Base-by-base conservation (phyloP, 371 early-diverging fungal species). In the Mortierella sp. region DNA sequence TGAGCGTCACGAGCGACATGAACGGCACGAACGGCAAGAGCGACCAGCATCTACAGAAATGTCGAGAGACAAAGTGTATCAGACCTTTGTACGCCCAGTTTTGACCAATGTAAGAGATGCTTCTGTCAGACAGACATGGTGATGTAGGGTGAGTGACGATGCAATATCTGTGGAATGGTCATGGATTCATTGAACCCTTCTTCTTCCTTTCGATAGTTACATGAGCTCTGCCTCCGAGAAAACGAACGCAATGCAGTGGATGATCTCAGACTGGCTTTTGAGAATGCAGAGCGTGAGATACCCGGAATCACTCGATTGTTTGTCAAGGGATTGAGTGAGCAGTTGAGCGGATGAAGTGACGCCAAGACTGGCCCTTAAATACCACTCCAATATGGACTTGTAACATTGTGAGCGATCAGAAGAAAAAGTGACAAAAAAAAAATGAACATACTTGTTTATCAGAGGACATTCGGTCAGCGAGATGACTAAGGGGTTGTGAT, bases 271-370 rank as follows among this genome's bases (percentile, higher is more conserved):
- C 71, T 82, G 63, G 83, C 89, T n/a, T 87, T 90, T 58, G 84
- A 87, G 28, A 78, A 81, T 38, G 89, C 84, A 16, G 90, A 90
- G 54, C 71, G 83, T 14, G 89, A 89, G 66, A 82, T 83, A 51
- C 90, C 90, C 8, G 89, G 89, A 13, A 81, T 86, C 31, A 76
- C 87, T 4, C 82, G 86, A 53, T 60, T 79, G 42, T 80, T 90
- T 53, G 82, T 87, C 72, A 83, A 87, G 63, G 88, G 74, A 24
- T 60, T 81, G 31, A 68, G 74, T 48, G 71, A 65, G 57, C 66
- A 71, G 26, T 28, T 71, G 47, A 61, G 27, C n/a, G 56, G 58
- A 31, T 71, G 27, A 71, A 49, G 18, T 28, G 39, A 18, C 42
- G 42, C 24, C 26, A 39, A 43, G 18, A 26, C 42, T n/a, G 16